Percentiles rank a stretch among this genome's conserved stretches.
Conservation (phyloP, 148 eudicot species). For the Spergularia marina region DNA sequence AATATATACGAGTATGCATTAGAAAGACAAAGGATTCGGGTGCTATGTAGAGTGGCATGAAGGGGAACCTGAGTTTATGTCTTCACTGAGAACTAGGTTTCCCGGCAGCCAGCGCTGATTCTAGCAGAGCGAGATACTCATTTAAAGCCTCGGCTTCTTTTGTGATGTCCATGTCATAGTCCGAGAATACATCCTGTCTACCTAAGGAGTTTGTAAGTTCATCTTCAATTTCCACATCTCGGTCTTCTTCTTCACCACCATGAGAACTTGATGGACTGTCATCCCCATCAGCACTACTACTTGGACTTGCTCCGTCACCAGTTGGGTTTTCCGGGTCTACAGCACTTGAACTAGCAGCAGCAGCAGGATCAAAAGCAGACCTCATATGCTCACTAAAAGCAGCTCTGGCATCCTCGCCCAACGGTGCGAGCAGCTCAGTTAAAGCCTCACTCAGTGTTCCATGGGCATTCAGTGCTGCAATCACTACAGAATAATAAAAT, state of each 20-base stretch:
- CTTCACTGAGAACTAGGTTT: conserved; percentile 14
- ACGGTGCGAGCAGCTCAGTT: conserved; percentile 38
- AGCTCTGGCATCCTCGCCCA: conserved; percentile 12
- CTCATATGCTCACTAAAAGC: conserved; percentile 17
- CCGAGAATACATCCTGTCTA: conserved; percentile 61
- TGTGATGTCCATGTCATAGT: conserved; percentile 86
- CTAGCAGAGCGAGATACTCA: conserved; percentile 69
- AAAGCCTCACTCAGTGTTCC: conserved; percentile 48
- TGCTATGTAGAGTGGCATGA: too few relatives aligned
- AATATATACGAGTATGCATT: too few relatives aligned
- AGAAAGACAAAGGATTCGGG: too few relatives aligned
- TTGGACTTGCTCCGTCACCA: conserved; percentile 2
- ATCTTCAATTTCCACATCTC: conserved; percentile 82
- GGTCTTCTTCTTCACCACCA: conserved; percentile 37
- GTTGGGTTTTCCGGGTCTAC: conserved; percentile 10
- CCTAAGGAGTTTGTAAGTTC: conserved; percentile 53
- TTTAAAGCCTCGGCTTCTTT: conserved; percentile 86
- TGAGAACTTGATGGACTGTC: conserved; percentile 26
- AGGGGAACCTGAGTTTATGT: too few relatives aligned
- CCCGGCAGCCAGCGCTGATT: conserved; percentile 32
- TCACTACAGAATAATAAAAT: conserved; percentile 33
- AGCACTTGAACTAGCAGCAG: conserved; percentile 13
- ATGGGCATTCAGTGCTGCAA: conserved; percentile 41
- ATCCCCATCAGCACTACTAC: conserved; percentile 19
- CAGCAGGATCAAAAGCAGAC: conserved; percentile 12